phyloP scores from a whole-genome alignment of 1,284 basidiomycete genomes.

The Leucoagaricus sp. region DNA sequence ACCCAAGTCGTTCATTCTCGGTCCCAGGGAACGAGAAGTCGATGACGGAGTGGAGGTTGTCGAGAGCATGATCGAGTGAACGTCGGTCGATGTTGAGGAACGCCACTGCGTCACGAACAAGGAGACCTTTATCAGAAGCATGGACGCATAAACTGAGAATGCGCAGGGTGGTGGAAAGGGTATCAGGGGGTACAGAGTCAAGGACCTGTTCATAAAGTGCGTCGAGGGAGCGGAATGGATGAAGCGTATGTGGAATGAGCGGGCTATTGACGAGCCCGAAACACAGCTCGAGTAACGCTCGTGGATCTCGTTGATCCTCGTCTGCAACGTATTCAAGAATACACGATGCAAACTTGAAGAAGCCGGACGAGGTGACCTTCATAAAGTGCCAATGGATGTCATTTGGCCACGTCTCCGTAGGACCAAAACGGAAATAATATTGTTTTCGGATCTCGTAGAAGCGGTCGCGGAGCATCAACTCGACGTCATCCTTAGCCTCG shows the following conservation, averaged over 20 bases:
- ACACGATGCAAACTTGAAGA: neutral
- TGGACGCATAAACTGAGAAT: neutral
- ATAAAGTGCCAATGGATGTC: neutral
- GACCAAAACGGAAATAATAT: neutral
- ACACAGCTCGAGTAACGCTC: neutral
- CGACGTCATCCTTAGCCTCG: conserved; percentile 1
- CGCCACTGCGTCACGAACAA: neutral
- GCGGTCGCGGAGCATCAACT: neutral
- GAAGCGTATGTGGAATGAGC: neutral
- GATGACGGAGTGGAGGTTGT: neutral
- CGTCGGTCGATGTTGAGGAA: neutral
- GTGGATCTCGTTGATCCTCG: neutral
- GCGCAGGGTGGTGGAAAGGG: neutral
- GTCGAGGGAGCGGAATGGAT: conserved; percentile 1
- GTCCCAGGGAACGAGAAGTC: neutral
- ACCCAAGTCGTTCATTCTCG: neutral
- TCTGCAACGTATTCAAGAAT: conserved; percentile 1
- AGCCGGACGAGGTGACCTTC: neutral
- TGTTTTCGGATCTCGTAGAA: neutral
- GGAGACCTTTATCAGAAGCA: neutral
- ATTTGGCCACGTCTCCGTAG: neutral
- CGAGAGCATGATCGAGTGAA: neutral
- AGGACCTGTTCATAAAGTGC: neutral
- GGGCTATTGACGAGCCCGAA: neutral
- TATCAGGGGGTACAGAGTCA: neutral